A percentile compares a stretch with the other conserved stretches of the same genome.
phyloP scores from a whole-genome alignment of 176 grass and related monocot genomes.

The Zea mays region Zm-B73-REFERENCE-NAM-5.0 NC_050105.1:140565001-140565500 shows the following conservation, averaged over 20 bases:
- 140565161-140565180: constrained; percentile 24
- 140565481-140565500: constrained; percentile 26
- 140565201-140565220: constrained; percentile 16
- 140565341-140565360: constrained; percentile 5
- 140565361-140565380: constrained; percentile 16
- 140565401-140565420: constrained; percentile 4
- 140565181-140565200: constrained; percentile 28
- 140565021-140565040: constrained; percentile 78
- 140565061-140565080: constrained; percentile 93
- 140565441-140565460: constrained; percentile 26
- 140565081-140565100: constrained; percentile 75
- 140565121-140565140: constrained; percentile 87
- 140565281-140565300: constrained; percentile 7
- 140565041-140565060: constrained; percentile 92
- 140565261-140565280: neutral
- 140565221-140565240: constrained; percentile 17
- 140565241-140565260: constrained; percentile 7
- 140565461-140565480: neutral
- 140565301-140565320: constrained; percentile 2
- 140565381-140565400: constrained; percentile 24
- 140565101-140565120: constrained; percentile 90
- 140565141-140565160: constrained; percentile 21
- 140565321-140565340: neutral
- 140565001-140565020: constrained; percentile 37
- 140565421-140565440: constrained; percentile 20